Evolutionary conservation across 108 stramenopile genomes (phyloP).

Genomic region (Skeletonema tropicum): DNA sequence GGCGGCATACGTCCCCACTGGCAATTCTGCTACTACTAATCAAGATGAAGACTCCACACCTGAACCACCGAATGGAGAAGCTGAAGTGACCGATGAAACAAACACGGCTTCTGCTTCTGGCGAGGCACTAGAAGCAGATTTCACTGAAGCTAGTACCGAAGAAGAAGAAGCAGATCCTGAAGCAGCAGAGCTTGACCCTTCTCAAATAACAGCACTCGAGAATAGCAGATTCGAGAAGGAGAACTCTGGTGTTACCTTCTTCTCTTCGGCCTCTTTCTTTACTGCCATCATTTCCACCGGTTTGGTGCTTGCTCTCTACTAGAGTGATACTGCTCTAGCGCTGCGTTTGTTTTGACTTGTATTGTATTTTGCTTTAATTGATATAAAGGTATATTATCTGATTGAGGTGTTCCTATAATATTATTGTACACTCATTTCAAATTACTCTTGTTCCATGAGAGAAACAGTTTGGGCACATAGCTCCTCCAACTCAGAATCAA

Average conservation of each 20-base stretch:
- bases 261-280: not conserved
- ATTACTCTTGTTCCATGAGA: not conserved
- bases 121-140: not conserved
- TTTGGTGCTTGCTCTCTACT: constrained; percentile 1
- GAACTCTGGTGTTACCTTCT: constrained; percentile 5
- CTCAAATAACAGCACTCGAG: not conserved
- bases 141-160: not conserved
- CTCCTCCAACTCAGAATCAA: constrained; percentile 1
- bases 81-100: not conserved
- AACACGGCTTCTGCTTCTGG: constrained; percentile 4
- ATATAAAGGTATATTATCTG: not conserved
- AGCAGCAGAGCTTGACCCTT: not conserved
- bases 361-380: constrained; percentile 2
- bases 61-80: not conserved
- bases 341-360: not conserved
- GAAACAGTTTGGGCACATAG: constrained; percentile 25
- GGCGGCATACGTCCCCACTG: not conserved
- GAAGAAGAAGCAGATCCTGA: not conserved
- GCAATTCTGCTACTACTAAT: not conserved
- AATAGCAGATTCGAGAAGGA: not conserved
- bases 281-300: not conserved
- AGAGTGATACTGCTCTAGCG: not conserved
- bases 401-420: not conserved
- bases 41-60: not conserved
- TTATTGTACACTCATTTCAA: too few relatives aligned